Evolutionary conservation across 306 rosid species (phyloP).

Genomic region (Amphicarpaea edgeworthii): DNA sequence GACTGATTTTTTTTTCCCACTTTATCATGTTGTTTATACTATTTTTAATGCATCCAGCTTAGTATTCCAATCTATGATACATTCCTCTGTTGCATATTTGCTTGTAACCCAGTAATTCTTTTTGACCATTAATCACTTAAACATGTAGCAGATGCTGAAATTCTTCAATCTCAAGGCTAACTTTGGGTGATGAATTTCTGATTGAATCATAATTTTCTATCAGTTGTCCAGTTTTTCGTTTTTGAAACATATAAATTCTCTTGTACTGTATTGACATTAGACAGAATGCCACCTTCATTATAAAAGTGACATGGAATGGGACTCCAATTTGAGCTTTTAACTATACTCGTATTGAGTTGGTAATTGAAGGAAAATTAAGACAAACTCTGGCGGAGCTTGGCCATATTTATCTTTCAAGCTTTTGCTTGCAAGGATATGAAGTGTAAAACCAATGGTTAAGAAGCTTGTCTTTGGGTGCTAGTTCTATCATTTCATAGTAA

Average conservation of each 20-base stretch:
- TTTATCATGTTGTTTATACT: not conserved
- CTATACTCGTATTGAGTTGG: constrained; percentile 16
- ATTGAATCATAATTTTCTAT: not conserved
- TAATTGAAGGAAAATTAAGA: constrained; percentile 15
- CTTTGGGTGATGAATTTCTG: constrained; percentile 2
- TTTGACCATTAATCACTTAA: constrained; percentile 1
- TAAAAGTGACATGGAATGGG: constrained; percentile 1
- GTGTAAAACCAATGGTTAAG: not conserved
- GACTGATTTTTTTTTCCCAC: not conserved
- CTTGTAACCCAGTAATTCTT: not conserved
- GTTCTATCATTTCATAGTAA: constrained; percentile 27
- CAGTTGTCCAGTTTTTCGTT: not conserved
- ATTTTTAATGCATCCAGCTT: not conserved
- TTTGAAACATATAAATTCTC: constrained; percentile 3
- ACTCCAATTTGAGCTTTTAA: constrained; percentile 1
- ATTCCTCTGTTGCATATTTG: constrained; percentile 15
- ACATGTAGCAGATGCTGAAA: not conserved
- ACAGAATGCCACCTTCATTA: not conserved
- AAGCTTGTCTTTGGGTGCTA: constrained; percentile 32
- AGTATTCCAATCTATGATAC: constrained; percentile 5
- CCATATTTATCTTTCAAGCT: constrained; percentile 20
- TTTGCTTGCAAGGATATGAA: constrained; percentile 19
- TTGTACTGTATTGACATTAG: not conserved
- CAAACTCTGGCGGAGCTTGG: not conserved
- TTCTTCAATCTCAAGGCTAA: constrained; percentile 7